Base-by-base conservation (phyloP, 768 basidiomycete species). In the Lentinus tigrinus region DNA sequence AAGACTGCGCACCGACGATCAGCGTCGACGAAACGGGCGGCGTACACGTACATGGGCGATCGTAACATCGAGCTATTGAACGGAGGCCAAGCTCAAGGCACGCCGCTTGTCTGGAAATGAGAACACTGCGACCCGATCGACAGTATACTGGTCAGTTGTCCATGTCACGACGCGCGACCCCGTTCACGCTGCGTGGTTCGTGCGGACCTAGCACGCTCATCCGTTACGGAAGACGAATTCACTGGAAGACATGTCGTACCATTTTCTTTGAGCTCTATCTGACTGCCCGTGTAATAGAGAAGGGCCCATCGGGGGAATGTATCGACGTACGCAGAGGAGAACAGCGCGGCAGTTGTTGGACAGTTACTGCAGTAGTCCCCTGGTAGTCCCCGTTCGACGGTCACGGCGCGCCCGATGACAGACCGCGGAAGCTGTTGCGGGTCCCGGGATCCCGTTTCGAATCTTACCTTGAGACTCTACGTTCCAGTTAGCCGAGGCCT, bases 191-290 rank as follows among this genome's bases (percentile, higher is more conserved):
- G 43, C 16, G 16, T 17, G 21, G 43, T 23, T 24, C 43, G 21
- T 46, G 43, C 43, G 43, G 43, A 8, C 43, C 43, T 26, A 46
- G 14, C 21, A 24, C 43, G 43, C 43, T 4, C 23, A 28, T 47
- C 38, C 47, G 17, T 4, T 36, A 26, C 52, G 58, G 52, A 19
- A 44, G 46, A 28, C 42, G 42, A 49, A 43, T 52, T 21, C 44
- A 48, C 46, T 47, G 47, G 24, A 49, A 26, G 51, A 16, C 24
- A 23, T 31, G 52, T 3, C 37, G 9, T n/a, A 26, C 34, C 52
- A 44, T 46, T 23, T 10, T 39, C 52, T 52, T 34, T 23, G n/a
- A 54, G 58, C 48, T 54, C 58, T 59, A 59, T 54, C 52, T 59
- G 58, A 59, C 38, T 40, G 57, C 27, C 43, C 47, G 47, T 21